Evolutionary conservation across 1,139 yeast species (phyloP), one percentile per base, ranked within the genome.

Genomic region (Lodderomyces theae): DNA sequence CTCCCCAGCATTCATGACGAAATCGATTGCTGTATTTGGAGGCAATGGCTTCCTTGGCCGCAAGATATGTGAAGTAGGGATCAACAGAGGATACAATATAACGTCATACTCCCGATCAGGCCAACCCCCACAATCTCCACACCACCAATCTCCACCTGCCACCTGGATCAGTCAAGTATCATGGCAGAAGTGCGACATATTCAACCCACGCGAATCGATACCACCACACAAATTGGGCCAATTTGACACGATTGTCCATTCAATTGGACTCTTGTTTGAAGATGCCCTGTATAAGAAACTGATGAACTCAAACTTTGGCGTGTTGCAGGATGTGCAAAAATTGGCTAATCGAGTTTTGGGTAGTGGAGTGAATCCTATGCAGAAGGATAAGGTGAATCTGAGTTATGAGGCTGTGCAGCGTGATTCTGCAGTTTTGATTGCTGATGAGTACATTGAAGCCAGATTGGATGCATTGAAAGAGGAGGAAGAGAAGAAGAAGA

Each of bases 41-140:
- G 96, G 97, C 0, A 81, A 79, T 45, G 97, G 97, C 3, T 86
- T 86, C 56, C 63, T 89, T 15, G 87, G 88, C 16, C 75, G 76
- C 44, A 75, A 86, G 44, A 80, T 89, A 12, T 86, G 95, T 54
- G 81, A 81, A 53, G 72, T 73, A 2, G 96, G 87, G 0, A 63
- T 84, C 2, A 64, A 61, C 21, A 63, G 77, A 32, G 95, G 95
- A 0, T 78, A 72, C 60, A 61, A 72, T 10, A 92, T 86, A 2
- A 72, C 80, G 0, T 75, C 94, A 0, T 62, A 84, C 30, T 77
- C 86, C 52, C 61, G 73, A 45, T 74, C 84, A 1, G 89, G 89
- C 1, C 59, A 56, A 11, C 70, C 80, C n/a, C 86, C 88, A 2
- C n/a, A 50, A 52, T 21, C 48, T 49, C 16, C 47, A 43, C 40